Percentiles rank a stretch among this genome's conserved stretches.
Evolutionary conservation across 345 rosid genomes (phyloP).

Genomic region (Gossypium thurberi): DNA sequence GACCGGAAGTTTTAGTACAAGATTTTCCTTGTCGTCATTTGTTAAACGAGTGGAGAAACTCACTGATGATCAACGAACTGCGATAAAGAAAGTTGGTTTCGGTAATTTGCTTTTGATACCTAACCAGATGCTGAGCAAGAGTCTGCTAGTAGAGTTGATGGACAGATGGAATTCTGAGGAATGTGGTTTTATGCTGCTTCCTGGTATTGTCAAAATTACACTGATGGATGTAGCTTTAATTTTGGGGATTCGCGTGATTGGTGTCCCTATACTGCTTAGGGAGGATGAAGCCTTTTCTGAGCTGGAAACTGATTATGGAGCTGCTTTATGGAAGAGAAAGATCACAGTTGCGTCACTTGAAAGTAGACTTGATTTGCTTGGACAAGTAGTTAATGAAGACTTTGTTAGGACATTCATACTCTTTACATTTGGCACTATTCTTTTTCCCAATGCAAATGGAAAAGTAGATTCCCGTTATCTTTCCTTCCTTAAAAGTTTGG

Average conservation of each 20-base stretch:
- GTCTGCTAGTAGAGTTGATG: slow-evolving; percentile 33
- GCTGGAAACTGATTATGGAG: slow-evolving; percentile 34
- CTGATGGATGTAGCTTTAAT: slow-evolving; percentile 34
- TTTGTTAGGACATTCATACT: slow-evolving; percentile 34
- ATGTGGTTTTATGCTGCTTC: slow-evolving; percentile 22
- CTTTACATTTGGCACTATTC: slow-evolving; percentile 29
- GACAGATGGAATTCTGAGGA: slow-evolving; percentile 30
- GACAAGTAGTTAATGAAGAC: slow-evolving; percentile 27
- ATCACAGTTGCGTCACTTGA: slow-evolving; percentile 25
- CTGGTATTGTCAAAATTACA: slow-evolving; percentile 20
- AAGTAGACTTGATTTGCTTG: slow-evolving; percentile 33
- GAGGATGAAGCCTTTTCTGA: slow-evolving; percentile 33
- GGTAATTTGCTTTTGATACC: slow-evolving; percentile 33
- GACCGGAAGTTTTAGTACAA: slow-evolving; percentile 34
- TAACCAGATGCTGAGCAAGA: slow-evolving; percentile 34
- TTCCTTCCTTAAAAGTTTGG: slow-evolving; percentile 24
- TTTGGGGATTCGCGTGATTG: slow-evolving; percentile 28
- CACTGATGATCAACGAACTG: slow-evolving; percentile 21
- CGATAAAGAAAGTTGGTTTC: slow-evolving; percentile 27
- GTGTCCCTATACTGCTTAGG: slow-evolving; percentile 22
- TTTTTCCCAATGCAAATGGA: slow-evolving; percentile 31
- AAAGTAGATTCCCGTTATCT: slow-evolving; percentile 36
- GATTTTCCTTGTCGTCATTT: slow-evolving; percentile 36
- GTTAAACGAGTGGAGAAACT: slow-evolving; percentile 32
- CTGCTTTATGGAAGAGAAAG: slow-evolving; percentile 31